These are phyloP conservation scores for Cryptococcus wingfieldii DNA, from an alignment of 1,284 basidiomycete species.

Conservation along the genomic window DNA sequence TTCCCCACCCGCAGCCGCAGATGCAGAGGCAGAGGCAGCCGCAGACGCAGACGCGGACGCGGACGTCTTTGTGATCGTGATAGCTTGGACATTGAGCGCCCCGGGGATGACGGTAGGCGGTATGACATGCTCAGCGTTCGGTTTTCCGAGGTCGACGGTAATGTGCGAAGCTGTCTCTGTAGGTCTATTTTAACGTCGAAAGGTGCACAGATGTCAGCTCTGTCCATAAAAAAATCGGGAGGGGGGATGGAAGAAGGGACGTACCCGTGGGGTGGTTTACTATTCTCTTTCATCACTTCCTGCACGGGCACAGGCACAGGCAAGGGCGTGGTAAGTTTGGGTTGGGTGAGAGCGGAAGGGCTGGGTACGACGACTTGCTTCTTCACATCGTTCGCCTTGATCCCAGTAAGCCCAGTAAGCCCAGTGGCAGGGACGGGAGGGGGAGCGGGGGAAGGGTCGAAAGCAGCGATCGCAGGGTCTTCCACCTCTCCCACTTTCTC, in stretches of 20 bases:
- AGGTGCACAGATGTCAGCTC: no score
- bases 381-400: no score
- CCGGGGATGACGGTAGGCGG: conserved; percentile 14
- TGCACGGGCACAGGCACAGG: not conserved
- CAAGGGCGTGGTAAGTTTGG: not conserved
- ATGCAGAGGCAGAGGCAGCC: no score
- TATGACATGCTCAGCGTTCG: conserved; percentile 26
- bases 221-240: no score
- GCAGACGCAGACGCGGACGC: no score
- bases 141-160: conserved; percentile 31
- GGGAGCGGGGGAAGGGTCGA: no score
- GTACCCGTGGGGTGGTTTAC: conserved; percentile 21
- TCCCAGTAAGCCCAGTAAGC: no score
- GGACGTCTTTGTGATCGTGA: conserved; percentile 31
- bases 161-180: conserved; percentile 18
- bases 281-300: not conserved
- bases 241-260: not conserved
- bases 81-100: conserved; percentile 25
- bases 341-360: not conserved
- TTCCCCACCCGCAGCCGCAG: conserved; percentile 4
- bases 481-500: not conserved
- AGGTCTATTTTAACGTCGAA: conserved; percentile 8
- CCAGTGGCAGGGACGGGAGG: no score
- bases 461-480: no score
- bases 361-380: not conserved